Base-by-base conservation (phyloP, 306 rosid genomes). In the Astragalus membranaceus region DNA sequence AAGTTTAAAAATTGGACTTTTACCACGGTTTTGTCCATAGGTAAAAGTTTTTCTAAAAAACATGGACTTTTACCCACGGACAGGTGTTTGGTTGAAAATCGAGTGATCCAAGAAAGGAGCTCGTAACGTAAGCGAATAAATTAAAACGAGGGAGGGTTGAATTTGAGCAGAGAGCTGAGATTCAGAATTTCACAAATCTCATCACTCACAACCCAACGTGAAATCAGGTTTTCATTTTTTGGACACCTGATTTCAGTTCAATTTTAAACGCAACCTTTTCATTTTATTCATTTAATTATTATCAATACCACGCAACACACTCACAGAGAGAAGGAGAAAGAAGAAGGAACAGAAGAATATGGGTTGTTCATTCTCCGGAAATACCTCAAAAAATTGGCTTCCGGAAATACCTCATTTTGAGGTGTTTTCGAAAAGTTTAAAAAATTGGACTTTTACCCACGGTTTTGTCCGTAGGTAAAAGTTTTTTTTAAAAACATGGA, bases 321-420 rank as follows among this genome's bases (percentile, higher is more conserved):
- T 11, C 47, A 29, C 23, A n/a, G 16, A 32, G 50, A 1, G 10
- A 23, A 29, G 36, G 46, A 14, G 12, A 9, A 26, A 26, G 30
- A 5, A 1, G 41, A 41, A 2, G 23, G 44, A 39, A 10, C 51
- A 48, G 46, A 61, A 39, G n/a, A 43, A 65, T 77, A 95, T 95
- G 97, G 99, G 99, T 26, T 95, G 99, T 55, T 69, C 99, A 37
- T 95, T 95, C 79, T 95, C 99, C 12, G 99, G 97, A n/a, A n/a
- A n/a, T n/a, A n/a, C n/a, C n/a, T n/a, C n/a, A n/a, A n/a, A n/a
- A n/a, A n/a, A n/a, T n/a, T n/a, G n/a, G n/a, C n/a, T n/a, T n/a
- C n/a, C n/a, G n/a, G n/a, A n/a, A n/a, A n/a, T n/a, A n/a, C n/a
- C n/a, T n/a, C n/a, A n/a, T n/a, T n/a, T n/a, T n/a, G n/a, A n/a